Base-by-base conservation (phyloP, 768 basidiomycete species). In the Mycena floridula region DNA sequence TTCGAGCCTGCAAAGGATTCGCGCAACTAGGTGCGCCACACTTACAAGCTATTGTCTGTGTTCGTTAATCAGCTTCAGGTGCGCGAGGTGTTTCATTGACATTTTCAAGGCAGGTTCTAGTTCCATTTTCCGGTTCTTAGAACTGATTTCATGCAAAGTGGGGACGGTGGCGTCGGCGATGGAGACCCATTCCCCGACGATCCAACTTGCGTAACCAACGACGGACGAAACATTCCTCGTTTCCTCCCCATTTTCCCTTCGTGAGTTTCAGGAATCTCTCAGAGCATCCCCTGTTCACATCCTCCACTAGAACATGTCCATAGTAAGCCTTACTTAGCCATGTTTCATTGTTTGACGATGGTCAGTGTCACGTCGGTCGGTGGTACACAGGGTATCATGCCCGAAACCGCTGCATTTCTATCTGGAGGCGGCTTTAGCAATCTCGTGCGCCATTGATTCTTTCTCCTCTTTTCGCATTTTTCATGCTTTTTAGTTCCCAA, bases 351-450 rank as follows among this genome's bases (percentile, higher is more conserved):
- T 40, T 8, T 26, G 2, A 46, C 40, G 11, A n/a, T 42, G 16
- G 1, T 7, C 42, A 87, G 85, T 49, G 81, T 86, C 16, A 89
- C 86, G 3, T 49, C 81, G 3, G 85, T 89, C 3, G 47, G 47
- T 15, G 86, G 77, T 8, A 87, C 85, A 1, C n/a, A n/a, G n/a
- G 60, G 59, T 20, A 49, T 62, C 32, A 62, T 84, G 41, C 84
- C 82, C 0, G 85, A 89, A 57, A 67, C 67, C 12, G 78, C 77
- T 0, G 74, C 70, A 0, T 58, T 42, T 49, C 81, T 85, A 64
- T 85, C 82, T 13, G 82, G 83, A 1, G 85, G 85, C 27, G 85
- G 85, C 2, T 89, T 87, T 64, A 85, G 83, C 57, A 68, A 82
- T 49, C 76, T 77, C 42, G 82, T 83, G 12, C 49, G 73, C 67